Conservation (phyloP, 306 rosid species). For the Castanea sativa region DNA sequence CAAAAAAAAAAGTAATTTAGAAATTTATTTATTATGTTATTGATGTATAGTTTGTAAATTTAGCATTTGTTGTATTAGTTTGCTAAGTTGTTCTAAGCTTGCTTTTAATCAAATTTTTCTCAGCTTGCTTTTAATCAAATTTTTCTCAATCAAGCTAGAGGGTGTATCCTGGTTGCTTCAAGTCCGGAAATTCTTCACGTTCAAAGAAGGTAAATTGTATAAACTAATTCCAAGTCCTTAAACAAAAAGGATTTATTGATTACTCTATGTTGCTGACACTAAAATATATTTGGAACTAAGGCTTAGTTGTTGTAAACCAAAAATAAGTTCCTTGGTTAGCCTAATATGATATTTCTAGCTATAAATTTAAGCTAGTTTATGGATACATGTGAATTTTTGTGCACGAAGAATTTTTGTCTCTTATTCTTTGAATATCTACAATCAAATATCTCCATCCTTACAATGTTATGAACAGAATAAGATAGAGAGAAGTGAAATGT, state of each 20-base stretch:
- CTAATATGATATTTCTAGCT: not conserved
- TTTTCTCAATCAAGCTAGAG: conserved; percentile 61
- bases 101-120: not conserved
- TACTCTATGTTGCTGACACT: too few species aligned
- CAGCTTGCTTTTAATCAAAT: conserved; percentile 1
- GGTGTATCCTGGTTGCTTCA: conserved; percentile 80
- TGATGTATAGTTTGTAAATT: too few species aligned
- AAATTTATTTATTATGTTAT: too few species aligned
- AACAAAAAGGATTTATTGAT: not conserved
- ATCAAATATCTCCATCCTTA: conserved; percentile 1
- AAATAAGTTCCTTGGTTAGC: not conserved
- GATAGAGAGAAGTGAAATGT: conserved; percentile 8
- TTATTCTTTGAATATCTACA: not conserved
- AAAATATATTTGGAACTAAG: too few species aligned
- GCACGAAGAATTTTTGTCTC: not conserved
- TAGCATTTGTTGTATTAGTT: not conserved
- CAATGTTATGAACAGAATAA: conserved; percentile 46
- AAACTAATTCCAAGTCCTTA: not conserved
- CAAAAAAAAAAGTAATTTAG: too few species aligned
- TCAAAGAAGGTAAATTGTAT: conserved; percentile 39
- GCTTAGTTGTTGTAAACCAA: too few species aligned
- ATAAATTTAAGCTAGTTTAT: not conserved
- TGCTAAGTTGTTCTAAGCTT: conserved; percentile 9
- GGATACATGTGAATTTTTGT: not conserved
- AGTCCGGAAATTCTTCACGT: conserved; percentile 83